Base-by-base conservation (phyloP, 768 basidiomycete species). In the Piloderma croceum region DNA sequence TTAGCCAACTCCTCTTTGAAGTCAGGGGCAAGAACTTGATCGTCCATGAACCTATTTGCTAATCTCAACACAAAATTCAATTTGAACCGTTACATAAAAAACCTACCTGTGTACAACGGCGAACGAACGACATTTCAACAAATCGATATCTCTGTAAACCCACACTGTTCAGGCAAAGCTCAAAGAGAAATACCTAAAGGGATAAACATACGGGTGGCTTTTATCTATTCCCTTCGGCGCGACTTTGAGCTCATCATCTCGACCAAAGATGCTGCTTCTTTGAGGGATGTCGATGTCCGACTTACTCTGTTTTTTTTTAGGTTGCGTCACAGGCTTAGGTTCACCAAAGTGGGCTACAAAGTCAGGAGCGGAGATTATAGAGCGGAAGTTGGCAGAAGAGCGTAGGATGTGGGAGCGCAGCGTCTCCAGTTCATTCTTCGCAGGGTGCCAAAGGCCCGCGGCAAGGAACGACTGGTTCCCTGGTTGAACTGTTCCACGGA, bases 191-290 rank as follows among this genome's bases (percentile, higher is more conserved):
- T 15, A 5, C 31, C 43, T 13, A 25, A 24, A 12, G 23, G 33
- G 12, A 50, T 12, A 7, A 48, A 13, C 32, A 29, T 25, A 38
- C 21, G 18, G 34, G 57, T 97, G 91, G 22, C 72, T 73, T 62
- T 91, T 98, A 38, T 77, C 76, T 7, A 94, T 64, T 0, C 91
- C 93, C 54, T 96, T 97, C 1, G 93, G 93, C 5, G 91, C 89
- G 1, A 78, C 79, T 65, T 96, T 97, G 22, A 96, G 65, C 56
- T 90, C 83, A 50, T 90, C 92, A 2, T 93, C 90, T 41, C 61
- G 57, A 1, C 94, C 93, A 59, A 93, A 99, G 2, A 99, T 77
- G 53, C 73, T 94, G 54, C 74, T 73, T 37, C 81, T 64, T 41
- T 67, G 62, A n/a, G n/a, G n/a, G n/a, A n/a, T n/a, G n/a, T n/a